Evolutionary conservation across 148 eudicot genomes (phyloP).

Genomic region (Rhododendron williamsianum): DNA sequence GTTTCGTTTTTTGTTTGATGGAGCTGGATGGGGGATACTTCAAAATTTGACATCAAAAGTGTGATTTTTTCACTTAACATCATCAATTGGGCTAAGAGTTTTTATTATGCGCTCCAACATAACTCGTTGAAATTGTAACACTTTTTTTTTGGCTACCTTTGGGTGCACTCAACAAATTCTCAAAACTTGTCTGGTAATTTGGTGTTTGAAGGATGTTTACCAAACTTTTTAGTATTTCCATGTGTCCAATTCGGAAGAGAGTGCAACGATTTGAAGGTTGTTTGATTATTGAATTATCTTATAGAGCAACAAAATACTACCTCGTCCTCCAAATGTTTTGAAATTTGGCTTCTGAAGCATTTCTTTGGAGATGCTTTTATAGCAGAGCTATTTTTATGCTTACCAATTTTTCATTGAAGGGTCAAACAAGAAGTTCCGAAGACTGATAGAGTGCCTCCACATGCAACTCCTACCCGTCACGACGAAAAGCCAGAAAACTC

Average conservation of each 20-base stretch:
- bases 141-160: background rate
- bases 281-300: background rate
- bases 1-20: background rate
- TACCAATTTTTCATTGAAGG: conserved; percentile 35
- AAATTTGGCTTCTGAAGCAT: background rate
- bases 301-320: background rate
- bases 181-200: background rate
- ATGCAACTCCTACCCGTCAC: conserved; percentile 32
- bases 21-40: background rate
- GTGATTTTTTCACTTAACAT: background rate
- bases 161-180: background rate
- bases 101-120: background rate
- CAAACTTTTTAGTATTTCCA: background rate
- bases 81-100: background rate
- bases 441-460: conserved; percentile 28
- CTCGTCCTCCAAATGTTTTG: background rate
- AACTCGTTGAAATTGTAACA: background rate
- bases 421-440: conserved; percentile 36
- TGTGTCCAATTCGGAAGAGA: background rate
- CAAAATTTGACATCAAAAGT: background rate
- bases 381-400: background rate
- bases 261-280: background rate
- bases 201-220: background rate
- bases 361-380: background rate
- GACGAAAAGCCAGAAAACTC: conserved; percentile 36